A percentile compares a stretch with the other conserved stretches of the same genome.
phyloP scores from a whole-genome alignment of 163 green algal genomes.

The Scenedesmus sp. region DNA sequence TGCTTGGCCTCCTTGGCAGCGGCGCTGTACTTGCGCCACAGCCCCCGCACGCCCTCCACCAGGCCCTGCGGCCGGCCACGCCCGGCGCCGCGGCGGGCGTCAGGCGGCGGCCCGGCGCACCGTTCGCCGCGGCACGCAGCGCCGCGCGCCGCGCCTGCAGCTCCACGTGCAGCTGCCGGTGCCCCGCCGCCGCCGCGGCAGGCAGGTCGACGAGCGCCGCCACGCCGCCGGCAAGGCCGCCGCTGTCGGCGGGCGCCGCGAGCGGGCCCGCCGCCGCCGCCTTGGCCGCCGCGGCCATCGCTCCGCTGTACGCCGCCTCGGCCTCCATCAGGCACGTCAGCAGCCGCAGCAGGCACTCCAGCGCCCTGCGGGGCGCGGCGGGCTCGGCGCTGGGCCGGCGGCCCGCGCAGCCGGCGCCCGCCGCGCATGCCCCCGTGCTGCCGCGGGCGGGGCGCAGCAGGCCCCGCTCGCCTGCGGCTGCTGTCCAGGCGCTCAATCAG shows the following conservation, averaged over 20 bases:
- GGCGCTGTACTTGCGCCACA: conserved; percentile 41
- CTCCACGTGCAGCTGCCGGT: conserved; percentile 47
- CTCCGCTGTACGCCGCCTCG: conserved; percentile 61
- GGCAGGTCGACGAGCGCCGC: conserved; percentile 29
- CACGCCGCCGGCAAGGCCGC: not conserved
- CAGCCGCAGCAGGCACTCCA: conserved; percentile 52
- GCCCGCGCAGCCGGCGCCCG: not conserved
- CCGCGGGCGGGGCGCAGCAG: not conserved
- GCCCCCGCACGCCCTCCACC: conserved; percentile 17
- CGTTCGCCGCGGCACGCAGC: no score
- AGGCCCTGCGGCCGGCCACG: conserved; percentile 12
- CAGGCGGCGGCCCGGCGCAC: no score
- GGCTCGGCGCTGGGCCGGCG: not conserved
- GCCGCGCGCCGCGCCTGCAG: not conserved
- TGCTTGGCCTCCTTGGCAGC: conserved; percentile 39
- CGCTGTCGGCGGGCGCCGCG: conserved; percentile 22
- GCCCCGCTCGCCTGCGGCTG: conserved; percentile 35
- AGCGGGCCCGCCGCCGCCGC: conserved; percentile 26
- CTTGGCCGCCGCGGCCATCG: conserved; percentile 56
- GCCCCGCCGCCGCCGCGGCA: conserved; percentile 16
- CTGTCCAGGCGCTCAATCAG: conserved; percentile 67
- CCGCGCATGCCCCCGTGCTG: no score
- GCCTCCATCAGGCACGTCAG: conserved; percentile 59
- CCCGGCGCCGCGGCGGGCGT: no score
- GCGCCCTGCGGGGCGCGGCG: conserved; percentile 33